Evolutionary conservation across 2,329 filamentous ascomycete genomes (phyloP).

Genomic region (Bipolaris cookei): DNA sequence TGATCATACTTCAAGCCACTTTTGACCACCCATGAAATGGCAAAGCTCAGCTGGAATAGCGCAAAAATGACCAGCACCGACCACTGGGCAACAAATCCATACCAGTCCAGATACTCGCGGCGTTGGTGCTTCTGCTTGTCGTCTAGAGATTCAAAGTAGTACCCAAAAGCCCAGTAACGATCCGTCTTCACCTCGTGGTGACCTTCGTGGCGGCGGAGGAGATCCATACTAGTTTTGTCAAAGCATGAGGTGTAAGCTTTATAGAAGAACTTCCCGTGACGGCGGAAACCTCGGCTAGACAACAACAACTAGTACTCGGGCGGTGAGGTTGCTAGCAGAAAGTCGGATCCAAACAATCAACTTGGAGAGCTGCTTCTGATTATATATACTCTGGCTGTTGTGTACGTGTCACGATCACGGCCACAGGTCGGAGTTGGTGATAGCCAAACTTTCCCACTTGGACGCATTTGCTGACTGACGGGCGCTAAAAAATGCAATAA

Average conservation of each 20-base stretch:
- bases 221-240: conserved; percentile 20
- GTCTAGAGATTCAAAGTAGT: conserved; percentile 60
- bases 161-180: conserved; percentile 50
- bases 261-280: not conserved
- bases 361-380: not conserved
- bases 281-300: not conserved
- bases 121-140: conserved; percentile 58
- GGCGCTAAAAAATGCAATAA: not conserved
- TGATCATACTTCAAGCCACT: conserved; percentile 39
- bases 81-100: conserved; percentile 62
- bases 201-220: conserved; percentile 30
- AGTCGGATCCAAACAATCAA: not conserved
- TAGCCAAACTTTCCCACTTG: conserved; percentile 14
- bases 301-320: not conserved
- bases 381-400: not conserved
- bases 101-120: conserved; percentile 60
- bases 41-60: conserved; percentile 51
- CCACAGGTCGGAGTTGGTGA: conserved; percentile 15
- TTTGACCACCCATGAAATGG: conserved; percentile 42
- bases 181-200: conserved; percentile 34
- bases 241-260: not conserved
- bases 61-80: conserved; percentile 58
- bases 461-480: conserved; percentile 10
- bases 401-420: conserved; percentile 17
- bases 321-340: not conserved